phyloP scores from a whole-genome alignment of 345 rosid species.

The Barbarea vulgaris region DNA sequence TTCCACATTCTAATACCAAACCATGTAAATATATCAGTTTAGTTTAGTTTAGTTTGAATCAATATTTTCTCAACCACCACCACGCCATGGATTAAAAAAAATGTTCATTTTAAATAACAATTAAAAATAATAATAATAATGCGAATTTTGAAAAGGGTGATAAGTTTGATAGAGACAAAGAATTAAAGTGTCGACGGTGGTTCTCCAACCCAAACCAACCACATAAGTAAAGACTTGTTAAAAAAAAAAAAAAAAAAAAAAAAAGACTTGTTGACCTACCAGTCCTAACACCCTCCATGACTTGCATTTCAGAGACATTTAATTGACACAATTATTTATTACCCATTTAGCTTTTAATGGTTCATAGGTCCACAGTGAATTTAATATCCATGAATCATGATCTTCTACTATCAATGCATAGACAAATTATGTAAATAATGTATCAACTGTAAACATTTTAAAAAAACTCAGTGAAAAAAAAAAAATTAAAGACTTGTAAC shows the following conservation, averaged over 20 bases:
- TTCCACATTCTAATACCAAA: conserved; percentile 66
- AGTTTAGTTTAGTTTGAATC: neutral
- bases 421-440: neutral
- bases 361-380: conserved; percentile 10
- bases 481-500: neutral
- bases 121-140: too few relatives aligned
- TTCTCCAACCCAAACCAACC: conserved; percentile 38
- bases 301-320: conserved; percentile 28
- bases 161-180: too few relatives aligned
- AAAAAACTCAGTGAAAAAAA: neutral
- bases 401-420: neutral
- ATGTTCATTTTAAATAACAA: too few relatives aligned
- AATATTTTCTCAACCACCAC: conserved; percentile 26
- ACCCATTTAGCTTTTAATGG: conserved; percentile 2
- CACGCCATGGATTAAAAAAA: neutral
- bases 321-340: conserved; percentile 6
- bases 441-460: neutral
- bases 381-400: neutral
- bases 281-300: conserved; percentile 11
- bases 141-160: too few relatives aligned
- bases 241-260: too few relatives aligned
- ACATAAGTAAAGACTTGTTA: conserved; percentile 27
- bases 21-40: neutral
- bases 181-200: conserved; percentile 19
- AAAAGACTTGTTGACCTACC: conserved; percentile 39